phyloP scores from a whole-genome alignment of 495 filamentous ascomycete species.

The Stereocaulon alpinum region DNA sequence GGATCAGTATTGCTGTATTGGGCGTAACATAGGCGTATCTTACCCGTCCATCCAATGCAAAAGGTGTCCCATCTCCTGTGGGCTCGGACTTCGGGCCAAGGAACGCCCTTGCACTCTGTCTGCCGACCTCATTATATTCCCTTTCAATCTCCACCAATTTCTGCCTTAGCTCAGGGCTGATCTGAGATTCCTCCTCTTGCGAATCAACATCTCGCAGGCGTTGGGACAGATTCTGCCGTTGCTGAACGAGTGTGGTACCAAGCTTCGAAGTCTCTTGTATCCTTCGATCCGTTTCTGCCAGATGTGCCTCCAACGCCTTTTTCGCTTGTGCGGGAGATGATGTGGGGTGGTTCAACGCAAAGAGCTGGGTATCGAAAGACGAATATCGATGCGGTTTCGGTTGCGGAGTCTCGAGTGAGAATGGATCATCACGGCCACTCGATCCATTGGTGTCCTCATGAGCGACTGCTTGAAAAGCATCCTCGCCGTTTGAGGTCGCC shows the following conservation, averaged over 20 bases:
- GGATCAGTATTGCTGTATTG: neutral
- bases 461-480: neutral
- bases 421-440: conserved; percentile 35
- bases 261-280: conserved; percentile 84
- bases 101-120: conserved; percentile 81
- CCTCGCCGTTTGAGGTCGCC: conserved; percentile 11
- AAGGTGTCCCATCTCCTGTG: conserved; percentile 49
- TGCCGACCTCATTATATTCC: conserved; percentile 90
- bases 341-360: conserved; percentile 61
- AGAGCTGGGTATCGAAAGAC: conserved; percentile 65
- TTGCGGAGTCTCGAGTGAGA: conserved; percentile 32
- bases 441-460: conserved; percentile 16
- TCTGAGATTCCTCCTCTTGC: conserved; percentile 66
- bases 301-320: conserved; percentile 79
- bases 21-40: neutral
- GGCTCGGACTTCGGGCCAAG: conserved; percentile 65
- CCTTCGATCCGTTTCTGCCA: conserved; percentile 80
- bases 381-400: conserved; percentile 55
- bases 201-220: conserved; percentile 75
- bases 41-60: conserved; percentile 41
- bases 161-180: conserved; percentile 72
- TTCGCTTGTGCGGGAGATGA: conserved; percentile 77
- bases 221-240: conserved; percentile 70
- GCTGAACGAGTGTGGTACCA: conserved; percentile 74
- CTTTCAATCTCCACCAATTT: conserved; percentile 79